Evolutionary conservation across 352 stramenopile genomes (phyloP).

Genomic region (Hyaloperonospora brassicae): DNA sequence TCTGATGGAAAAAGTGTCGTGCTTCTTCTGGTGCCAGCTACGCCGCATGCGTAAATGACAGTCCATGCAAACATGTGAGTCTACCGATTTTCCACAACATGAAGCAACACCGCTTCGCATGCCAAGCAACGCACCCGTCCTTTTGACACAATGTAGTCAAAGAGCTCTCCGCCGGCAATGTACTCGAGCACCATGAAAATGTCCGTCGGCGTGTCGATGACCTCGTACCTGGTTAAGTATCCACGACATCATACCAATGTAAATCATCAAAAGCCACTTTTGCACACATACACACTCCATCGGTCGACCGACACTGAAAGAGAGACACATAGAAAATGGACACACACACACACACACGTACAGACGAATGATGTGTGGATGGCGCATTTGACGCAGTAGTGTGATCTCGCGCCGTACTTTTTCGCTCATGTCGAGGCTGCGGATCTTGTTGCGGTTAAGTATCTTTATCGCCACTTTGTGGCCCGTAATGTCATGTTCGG

Average conservation of each 20-base stretch:
- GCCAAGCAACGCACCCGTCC: constrained; percentile 58
- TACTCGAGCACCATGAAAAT: constrained; percentile 95
- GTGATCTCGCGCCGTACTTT: constrained; percentile 99
- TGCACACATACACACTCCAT: not conserved
- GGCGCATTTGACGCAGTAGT: constrained; percentile 96
- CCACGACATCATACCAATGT: not conserved
- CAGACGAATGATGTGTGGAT: constrained; percentile 99
- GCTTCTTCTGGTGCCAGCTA: constrained; percentile 94
- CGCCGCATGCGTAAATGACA: too few species aligned
- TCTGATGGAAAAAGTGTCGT: constrained; percentile 98
- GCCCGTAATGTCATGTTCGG: constrained; percentile 95
- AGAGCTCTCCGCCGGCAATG: constrained; percentile 90
- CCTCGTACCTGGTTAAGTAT: constrained; percentile 81
- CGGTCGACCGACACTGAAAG: too few species aligned
- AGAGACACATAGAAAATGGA: too few species aligned
- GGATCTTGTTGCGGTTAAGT: constrained; percentile 98
- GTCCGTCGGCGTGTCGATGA: constrained; percentile 98
- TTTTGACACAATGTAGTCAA: constrained; percentile 99
- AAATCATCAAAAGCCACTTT: not conserved
- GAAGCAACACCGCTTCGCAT: not conserved
- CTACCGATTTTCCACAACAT: too few species aligned
- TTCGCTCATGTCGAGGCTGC: constrained; percentile 97
- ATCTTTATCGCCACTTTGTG: constrained; percentile 99
- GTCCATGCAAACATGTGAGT: constrained; percentile 7
- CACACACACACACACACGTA: constrained; percentile 35